Evolutionary conservation across 2,329 filamentous ascomycete genomes (phyloP).

Genomic region (Claviceps paspali): DNA sequence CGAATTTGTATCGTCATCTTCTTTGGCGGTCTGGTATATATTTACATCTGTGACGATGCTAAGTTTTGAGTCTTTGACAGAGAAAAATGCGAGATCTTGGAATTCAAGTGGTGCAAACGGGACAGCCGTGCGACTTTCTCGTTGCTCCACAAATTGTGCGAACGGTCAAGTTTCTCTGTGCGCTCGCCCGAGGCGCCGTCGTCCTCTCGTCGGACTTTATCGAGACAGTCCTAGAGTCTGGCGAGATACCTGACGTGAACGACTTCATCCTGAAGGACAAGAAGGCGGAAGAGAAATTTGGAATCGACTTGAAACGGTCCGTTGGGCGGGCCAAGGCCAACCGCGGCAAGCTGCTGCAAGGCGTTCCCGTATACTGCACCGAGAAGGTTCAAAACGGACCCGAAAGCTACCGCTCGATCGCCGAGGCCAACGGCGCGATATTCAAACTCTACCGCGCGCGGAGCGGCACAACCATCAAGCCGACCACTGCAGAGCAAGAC

Average conservation of each 20-base stretch:
- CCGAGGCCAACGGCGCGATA: slow-evolving; percentile 74
- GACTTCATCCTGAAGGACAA: slow-evolving; percentile 57
- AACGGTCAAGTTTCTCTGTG: slow-evolving; percentile 85
- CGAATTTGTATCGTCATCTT: no score
- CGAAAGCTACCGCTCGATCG: slow-evolving; percentile 74
- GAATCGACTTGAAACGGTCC: slow-evolving; percentile 53
- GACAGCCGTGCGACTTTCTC: slow-evolving; percentile 64
- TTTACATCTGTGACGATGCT: slow-evolving; percentile 1
- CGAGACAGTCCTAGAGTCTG: slow-evolving; percentile 56
- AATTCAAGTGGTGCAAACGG: slow-evolving; percentile 64
- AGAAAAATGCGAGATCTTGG: slow-evolving; percentile 70
- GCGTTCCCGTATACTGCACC: slow-evolving; percentile 73
- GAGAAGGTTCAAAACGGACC: slow-evolving; percentile 64
- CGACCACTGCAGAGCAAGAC: slow-evolving; percentile 49
- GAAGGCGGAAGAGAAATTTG: slow-evolving; percentile 56
- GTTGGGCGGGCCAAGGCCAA: slow-evolving; percentile 60
- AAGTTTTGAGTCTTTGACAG: slow-evolving; percentile 27
- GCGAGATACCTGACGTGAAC: slow-evolving; percentile 46
- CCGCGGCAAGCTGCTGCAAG: slow-evolving; percentile 57
- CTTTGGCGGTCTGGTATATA: no score
- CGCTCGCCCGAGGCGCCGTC: slow-evolving; percentile 64
- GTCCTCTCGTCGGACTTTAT: slow-evolving; percentile 69
- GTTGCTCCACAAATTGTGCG: slow-evolving; percentile 77
- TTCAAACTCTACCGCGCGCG: slow-evolving; percentile 66
- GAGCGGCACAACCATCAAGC: slow-evolving; percentile 49